phyloP scores from a whole-genome alignment of 1,284 basidiomycete genomes.

The Malassezia obtusa region DNA sequence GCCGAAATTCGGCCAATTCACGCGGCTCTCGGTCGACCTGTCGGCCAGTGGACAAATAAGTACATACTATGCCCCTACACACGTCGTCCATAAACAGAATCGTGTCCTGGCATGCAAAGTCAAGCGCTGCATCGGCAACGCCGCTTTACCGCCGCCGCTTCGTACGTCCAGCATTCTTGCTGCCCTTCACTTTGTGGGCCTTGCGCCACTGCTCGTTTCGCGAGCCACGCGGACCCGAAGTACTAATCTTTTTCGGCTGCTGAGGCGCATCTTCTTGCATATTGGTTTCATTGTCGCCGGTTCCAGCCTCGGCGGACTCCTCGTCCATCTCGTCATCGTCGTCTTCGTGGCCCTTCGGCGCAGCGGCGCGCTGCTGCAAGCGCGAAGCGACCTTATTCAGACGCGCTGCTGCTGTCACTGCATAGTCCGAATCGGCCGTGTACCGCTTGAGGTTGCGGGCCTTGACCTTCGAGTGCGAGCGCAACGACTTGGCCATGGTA shows the following conservation, averaged over 20 bases:
- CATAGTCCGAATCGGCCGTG: slow-evolving; percentile 61
- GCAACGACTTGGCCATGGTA: slow-evolving; percentile 80
- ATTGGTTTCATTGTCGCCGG: neutral
- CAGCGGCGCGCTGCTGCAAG: slow-evolving; percentile 50
- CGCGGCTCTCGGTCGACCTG: too few relatives aligned
- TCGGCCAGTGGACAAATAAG: too few relatives aligned
- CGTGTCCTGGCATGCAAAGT: too few relatives aligned
- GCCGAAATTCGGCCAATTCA: neutral
- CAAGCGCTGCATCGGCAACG: too few relatives aligned
- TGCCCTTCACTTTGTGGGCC: slow-evolving; percentile 22
- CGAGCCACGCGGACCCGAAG: slow-evolving; percentile 28
- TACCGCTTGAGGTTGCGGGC: slow-evolving; percentile 76
- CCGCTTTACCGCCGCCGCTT: slow-evolving; percentile 32
- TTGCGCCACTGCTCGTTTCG: slow-evolving; percentile 35
- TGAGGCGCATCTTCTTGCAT: slow-evolving; percentile 2
- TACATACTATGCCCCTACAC: too few relatives aligned
- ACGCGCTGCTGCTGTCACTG: slow-evolving; percentile 72
- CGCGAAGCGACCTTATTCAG: slow-evolving; percentile 65
- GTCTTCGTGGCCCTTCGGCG: slow-evolving; percentile 48
- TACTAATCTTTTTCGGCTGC: slow-evolving; percentile 25
- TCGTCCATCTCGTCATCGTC: slow-evolving; percentile 50
- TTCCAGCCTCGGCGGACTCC: slow-evolving; percentile 23
- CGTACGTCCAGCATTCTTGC: slow-evolving; percentile 29
- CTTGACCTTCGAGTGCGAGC: slow-evolving; percentile 76
- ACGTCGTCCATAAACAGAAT: too few relatives aligned